Base-by-base conservation (phyloP, 192 early-diverging fungal species). In the Rhizophagus clarus region DNA sequence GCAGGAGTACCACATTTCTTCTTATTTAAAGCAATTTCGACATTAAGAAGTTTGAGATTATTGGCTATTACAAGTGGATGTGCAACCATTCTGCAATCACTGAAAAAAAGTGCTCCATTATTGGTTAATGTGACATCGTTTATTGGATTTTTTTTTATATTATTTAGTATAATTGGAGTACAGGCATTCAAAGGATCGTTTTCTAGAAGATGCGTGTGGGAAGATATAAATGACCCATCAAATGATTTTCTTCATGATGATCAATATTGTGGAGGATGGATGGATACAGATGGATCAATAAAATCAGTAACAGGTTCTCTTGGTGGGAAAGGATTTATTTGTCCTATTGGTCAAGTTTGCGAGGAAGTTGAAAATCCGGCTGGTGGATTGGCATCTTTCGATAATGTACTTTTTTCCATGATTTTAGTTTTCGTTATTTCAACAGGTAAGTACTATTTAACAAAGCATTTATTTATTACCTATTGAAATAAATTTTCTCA, bases 151-250 rank as follows among this genome's bases (percentile, higher is more conserved):
- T 91, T 91, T 49, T 90, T 89, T 66, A 75, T 90, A 22, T 81
- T 91, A 29, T 90, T 91, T 81, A 90, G 89, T 68, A 86, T 88
- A 71, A 83, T 91, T 72, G 90, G 88, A 26, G 88, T 91, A 10
- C 89, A 89, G 45, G 81, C 87, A n/a, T 91, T 91, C 63, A 88
- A 88, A 77, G 90, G 90, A 29, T 90, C 90, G 4, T 82, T 88
- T 63, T 82, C 82, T 20, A 77, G 90, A 45, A 87, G 81, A 22
- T 91, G 90, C 77, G 85, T 90, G 49, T 82, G 84, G 81, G 70
- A 70, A 72, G 82, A 82, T 84, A 77, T 51, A 49, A n/a, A 28
- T 45, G 37, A 45, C 42, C 0, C 45, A 37, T 22, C 20, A n/a
- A 31, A 70, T n/a, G 3, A 26, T 5, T 63, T 40, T 31, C 42